phyloP scores from a whole-genome alignment of 2,329 filamentous ascomycete species.

The Sporothrix dimorphospora region DNA sequence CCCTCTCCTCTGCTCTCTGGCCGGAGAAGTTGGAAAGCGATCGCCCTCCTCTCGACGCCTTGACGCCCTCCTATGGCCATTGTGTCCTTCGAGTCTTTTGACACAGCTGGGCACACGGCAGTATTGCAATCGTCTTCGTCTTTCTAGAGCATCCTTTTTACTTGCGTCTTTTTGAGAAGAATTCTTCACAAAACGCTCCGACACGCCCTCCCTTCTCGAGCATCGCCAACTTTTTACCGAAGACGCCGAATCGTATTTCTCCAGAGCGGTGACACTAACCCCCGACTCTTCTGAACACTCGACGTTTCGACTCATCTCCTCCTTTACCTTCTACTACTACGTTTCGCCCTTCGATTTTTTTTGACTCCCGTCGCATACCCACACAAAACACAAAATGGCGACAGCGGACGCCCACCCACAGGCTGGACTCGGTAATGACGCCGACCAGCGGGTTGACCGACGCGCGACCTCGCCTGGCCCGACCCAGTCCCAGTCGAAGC shows the following conservation, averaged over 20 bases:
- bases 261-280: background rate
- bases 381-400: slow-evolving; percentile 23
- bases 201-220: background rate
- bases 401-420: slow-evolving; percentile 27
- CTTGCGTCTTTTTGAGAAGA: background rate
- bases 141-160: background rate
- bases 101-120: background rate
- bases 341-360: background rate
- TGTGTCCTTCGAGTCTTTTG: background rate
- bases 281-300: background rate
- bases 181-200: background rate
- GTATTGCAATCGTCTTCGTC: background rate
- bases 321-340: background rate
- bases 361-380: background rate
- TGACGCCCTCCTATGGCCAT: slow-evolving; percentile 4
- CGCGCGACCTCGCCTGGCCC: slow-evolving; percentile 42
- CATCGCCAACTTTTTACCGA: slow-evolving; percentile 14
- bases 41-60: background rate
- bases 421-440: slow-evolving; percentile 25
- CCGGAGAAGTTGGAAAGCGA: background rate
- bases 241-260: background rate
- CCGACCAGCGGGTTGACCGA: slow-evolving; percentile 35
- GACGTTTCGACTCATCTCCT: background rate
- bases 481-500: slow-evolving; percentile 69
- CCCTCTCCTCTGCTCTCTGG: background rate